Base-by-base conservation (phyloP, 495 filamentous ascomycete species). In the Daldinia concentrica region DNA sequence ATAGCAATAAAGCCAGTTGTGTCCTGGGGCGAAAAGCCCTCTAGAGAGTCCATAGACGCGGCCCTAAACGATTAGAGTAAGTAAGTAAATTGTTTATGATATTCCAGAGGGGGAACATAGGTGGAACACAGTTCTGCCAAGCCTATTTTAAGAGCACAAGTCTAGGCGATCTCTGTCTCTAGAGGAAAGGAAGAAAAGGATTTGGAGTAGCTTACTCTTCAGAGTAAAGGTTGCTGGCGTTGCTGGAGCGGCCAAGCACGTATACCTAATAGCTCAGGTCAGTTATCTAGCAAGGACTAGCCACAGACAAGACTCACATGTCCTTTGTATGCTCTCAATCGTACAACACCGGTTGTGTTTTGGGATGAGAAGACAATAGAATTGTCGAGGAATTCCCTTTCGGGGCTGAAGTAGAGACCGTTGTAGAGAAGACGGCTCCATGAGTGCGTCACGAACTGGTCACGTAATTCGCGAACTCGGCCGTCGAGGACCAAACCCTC, bases 401-500 rank as follows among this genome's bases (percentile, higher is more conserved):
- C 92, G 27, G 91, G 91, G 52, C 66, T 69, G 26, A 60, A 60
- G 57, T 90, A 91, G 72, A 91, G 83, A 72, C 92, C 93, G 80
- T 94, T 95, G 87, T 94, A 95, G 39, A 95, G 86, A 70, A 85
- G 77, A 72, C 89, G 88, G 73, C 89, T 88, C 84, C 90, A 97
- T 79, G 89, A 87, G 83, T 86, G 85, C 52, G 91, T 96, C 72
- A 91, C 84, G 71, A 93, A 90, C 75, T 92, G 91, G 79, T 97
- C 94, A 80, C 94, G 91, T 57, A 97, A 85, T 69, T 88, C 84
- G 58, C 94, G 91, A 65, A 98, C 91, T 79, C 93, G 88, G 80
- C 89, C 83, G 80, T 98, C 95, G 78, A 98, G 83, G 27, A 91
- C 89, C 41, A 97, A 87, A 76, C 92, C 93, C 85, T 97, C 92